These are phyloP conservation scores for Tanacetum coccineum DNA, from an alignment of 129 eudicot genomes.

Conservation along the genomic window DNA sequence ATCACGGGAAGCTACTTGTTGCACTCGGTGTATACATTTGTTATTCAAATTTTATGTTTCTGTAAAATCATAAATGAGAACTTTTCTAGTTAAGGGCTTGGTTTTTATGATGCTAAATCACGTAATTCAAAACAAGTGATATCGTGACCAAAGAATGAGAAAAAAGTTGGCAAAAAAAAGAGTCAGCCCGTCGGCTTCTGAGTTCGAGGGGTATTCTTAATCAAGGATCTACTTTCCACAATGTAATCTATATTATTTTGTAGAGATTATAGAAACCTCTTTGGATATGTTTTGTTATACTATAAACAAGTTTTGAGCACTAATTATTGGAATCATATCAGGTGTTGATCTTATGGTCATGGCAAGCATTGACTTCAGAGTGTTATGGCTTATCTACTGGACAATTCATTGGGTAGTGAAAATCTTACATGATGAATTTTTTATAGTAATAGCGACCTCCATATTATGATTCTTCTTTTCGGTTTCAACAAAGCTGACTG, in stretches of 20 bases:
- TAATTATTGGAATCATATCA: constrained; percentile 20
- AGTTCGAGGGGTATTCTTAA: constrained; percentile 46
- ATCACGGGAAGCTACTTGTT: constrained; percentile 77
- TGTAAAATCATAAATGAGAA: too few relatives aligned
- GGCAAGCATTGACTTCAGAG: constrained; percentile 73
- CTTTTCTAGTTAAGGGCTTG: constrained; percentile 12
- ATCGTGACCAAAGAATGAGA: constrained; percentile 63
- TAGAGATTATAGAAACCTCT: not conserved
- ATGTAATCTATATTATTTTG: constrained; percentile 37
- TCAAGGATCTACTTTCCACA: constrained; percentile 86
- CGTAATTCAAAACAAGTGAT: constrained; percentile 62
- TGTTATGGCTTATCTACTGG: constrained; percentile 73
- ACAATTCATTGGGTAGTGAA: constrained; percentile 70
- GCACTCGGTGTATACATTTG: constrained; percentile 62
- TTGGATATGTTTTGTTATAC: not conserved
- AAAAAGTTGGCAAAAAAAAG: constrained; percentile 58
- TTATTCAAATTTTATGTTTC: not conserved
- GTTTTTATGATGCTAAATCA: constrained; percentile 71
- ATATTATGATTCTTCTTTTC: not conserved
- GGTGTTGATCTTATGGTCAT: constrained; percentile 81
- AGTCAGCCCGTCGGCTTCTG: constrained; percentile 35
- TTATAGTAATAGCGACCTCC: not conserved
- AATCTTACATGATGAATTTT: not conserved
- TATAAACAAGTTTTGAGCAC: not conserved
- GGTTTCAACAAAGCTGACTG: constrained; percentile 51